Conservation (phyloP, 2,329 filamentous ascomycete species). For the Juglanconis oblonga region DNA sequence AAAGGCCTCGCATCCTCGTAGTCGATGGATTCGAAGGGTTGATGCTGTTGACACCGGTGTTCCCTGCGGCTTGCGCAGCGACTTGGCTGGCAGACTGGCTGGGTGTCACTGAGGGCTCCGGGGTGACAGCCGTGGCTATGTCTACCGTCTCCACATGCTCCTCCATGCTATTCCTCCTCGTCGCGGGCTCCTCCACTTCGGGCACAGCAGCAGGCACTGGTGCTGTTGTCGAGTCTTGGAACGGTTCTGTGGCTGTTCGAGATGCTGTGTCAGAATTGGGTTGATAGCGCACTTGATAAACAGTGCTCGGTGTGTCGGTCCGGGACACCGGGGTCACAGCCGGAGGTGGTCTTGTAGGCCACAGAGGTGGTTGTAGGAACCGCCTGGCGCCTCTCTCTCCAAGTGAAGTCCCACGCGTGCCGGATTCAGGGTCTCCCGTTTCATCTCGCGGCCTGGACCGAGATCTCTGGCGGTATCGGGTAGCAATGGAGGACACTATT, state of each 20-base stretch:
- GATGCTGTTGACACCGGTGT: not conserved
- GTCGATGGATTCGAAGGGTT: not conserved
- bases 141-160: slow-evolving; percentile 10
- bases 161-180: slow-evolving; percentile 1
- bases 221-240: slow-evolving; percentile 17
- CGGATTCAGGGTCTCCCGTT: slow-evolving; percentile 15
- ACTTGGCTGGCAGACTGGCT: slow-evolving; percentile 21
- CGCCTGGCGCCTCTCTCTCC: slow-evolving; percentile 23
- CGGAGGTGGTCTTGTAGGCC: slow-evolving; percentile 55
- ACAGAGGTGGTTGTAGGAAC: slow-evolving; percentile 47
- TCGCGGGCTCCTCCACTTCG: slow-evolving; percentile 29
- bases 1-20: slow-evolving; percentile 28
- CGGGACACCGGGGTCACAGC: slow-evolving; percentile 57
- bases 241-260: slow-evolving; percentile 40
- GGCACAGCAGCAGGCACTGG: slow-evolving; percentile 25
- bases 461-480: slow-evolving; percentile 31
- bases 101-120: slow-evolving; percentile 17
- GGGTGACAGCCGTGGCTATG: slow-evolving; percentile 9
- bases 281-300: slow-evolving; percentile 62
- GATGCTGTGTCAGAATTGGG: slow-evolving; percentile 51
- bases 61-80: slow-evolving; percentile 4
- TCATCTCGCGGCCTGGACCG: slow-evolving; percentile 23
- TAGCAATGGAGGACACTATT: slow-evolving; percentile 37
- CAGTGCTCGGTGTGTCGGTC: slow-evolving; percentile 61
- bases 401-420: slow-evolving; percentile 22